Base-by-base conservation (phyloP, 2,329 filamentous ascomycete species). In the Hymenoscyphus linearis region DNA sequence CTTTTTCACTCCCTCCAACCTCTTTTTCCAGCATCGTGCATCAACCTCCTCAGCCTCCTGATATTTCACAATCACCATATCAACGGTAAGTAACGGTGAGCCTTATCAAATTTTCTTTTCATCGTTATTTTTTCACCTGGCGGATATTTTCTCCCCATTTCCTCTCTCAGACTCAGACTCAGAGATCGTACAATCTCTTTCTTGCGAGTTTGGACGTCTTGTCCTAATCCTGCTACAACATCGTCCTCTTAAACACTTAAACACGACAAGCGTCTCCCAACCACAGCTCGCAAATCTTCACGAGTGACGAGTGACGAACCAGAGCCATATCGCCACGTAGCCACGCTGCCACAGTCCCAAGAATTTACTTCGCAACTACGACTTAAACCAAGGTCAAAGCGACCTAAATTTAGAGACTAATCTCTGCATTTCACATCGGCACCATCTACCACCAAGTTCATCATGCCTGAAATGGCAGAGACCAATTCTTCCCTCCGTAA, bases 381-480 rank as follows among this genome's bases (percentile, higher is more conserved):
- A 31, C 44, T 16, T 50, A 50, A 25, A 50, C 44, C 44, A 50
- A 13, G 44, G 44, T 25, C 44, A 4, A 50, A 25, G 44, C 44
- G 44, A 50, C 10, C 44, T 22, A 22, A 18, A 50, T 10, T 12
- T 22, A 50, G 13, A 25, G 18, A 50, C 18, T 10, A 50, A 25
- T 22, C n/a, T 22, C 18, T 12, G n/a, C 13, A 25, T 22, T 22
- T 47, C 40, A 47, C 40, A 50, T 50, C 44, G 44, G 18, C 44
- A 50, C 44, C 44, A 50, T 50, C 22, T 10, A 22, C 44, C 44
- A 13, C 44, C 56, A 34, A 27, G 34, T 18, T 26, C 34, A 59
- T 16, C 37, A 65, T 65, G 61, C 53, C 58, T 22, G 55, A 60
- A 47, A 61, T 55, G 27, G 12, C 37, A 14, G 12, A 61, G 47